Evolutionary conservation across 257 asterid genomes (phyloP).

Genomic region (Solanum habrochaites): DNA sequence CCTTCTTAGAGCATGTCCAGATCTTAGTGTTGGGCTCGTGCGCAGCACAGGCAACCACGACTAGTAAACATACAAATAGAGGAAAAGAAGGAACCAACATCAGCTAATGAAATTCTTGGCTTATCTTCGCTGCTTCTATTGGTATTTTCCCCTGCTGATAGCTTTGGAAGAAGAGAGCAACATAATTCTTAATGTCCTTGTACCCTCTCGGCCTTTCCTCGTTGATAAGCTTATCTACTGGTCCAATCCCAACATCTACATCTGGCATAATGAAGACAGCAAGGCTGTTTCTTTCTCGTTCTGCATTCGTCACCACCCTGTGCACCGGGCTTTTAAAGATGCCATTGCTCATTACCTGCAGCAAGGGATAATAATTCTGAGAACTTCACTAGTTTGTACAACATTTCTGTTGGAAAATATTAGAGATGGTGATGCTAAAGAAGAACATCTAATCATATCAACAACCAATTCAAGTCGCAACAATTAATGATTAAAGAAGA

Average conservation of each 20-base stretch:
- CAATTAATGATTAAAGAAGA: not conserved
- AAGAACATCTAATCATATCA: not conserved
- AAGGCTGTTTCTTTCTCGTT: slow-evolving; percentile 36
- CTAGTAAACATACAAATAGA: not conserved
- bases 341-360: slow-evolving; percentile 66
- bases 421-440: not conserved
- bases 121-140: slow-evolving; percentile 28
- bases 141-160: slow-evolving; percentile 50
- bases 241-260: slow-evolving; percentile 35
- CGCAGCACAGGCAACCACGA: not conserved
- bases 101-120: not conserved
- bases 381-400: not conserved
- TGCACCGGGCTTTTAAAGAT: slow-evolving; percentile 48
- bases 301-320: slow-evolving; percentile 38
- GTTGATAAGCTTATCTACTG: slow-evolving; percentile 31
- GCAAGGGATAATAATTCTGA: slow-evolving; percentile 3
- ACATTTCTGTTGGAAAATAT: too few relatives aligned
- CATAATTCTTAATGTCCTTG: slow-evolving; percentile 18
- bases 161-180: slow-evolving; percentile 15
- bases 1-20: not conserved
- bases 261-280: slow-evolving; percentile 42
- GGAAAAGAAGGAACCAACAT: not conserved
- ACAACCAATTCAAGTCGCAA: not conserved
- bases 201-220: slow-evolving; percentile 26
- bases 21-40: not conserved